These are phyloP conservation scores for Nigrograna mackinnonii DNA, from an alignment of 2,329 filamentous ascomycete species.

Conservation along the genomic window DNA sequence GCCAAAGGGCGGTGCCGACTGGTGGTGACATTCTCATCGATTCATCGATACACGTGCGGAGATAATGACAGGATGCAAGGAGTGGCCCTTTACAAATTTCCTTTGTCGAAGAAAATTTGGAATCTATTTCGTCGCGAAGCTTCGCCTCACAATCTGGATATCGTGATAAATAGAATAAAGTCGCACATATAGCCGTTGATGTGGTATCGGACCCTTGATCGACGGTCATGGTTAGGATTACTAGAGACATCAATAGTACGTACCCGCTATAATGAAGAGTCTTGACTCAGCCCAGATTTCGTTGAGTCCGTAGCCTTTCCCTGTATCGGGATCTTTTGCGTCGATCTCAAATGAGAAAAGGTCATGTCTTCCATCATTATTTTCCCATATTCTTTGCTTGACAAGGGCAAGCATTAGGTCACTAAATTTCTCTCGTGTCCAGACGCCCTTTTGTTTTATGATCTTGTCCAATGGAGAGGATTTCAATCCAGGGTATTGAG, in stretches of 20 bases:
- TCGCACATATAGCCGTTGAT: conserved; percentile 25
- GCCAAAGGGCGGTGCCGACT: conserved; percentile 15
- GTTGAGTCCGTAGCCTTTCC: conserved; percentile 6
- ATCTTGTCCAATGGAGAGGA: conserved; percentile 7
- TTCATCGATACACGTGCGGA: conserved; percentile 23
- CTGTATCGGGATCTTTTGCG: conserved; percentile 43
- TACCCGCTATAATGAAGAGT: conserved; percentile 16
- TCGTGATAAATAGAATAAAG: conserved; percentile 39
- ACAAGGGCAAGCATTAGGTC: conserved; percentile 9
- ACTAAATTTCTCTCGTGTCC: conserved; percentile 7
- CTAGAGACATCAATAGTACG: no score
- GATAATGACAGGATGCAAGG: conserved; percentile 15
- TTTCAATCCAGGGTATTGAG: conserved; percentile 13
- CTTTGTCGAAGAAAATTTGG: conserved; percentile 11
- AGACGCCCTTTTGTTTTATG: conserved; percentile 8
- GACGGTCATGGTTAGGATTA: no score
- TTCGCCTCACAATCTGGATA: conserved; percentile 21
- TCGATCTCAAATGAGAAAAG: conserved; percentile 43
- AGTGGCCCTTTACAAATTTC: conserved; percentile 17
- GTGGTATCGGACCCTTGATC: conserved; percentile 37
- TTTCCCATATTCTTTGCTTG: conserved; percentile 1
- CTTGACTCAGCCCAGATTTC: conserved; percentile 16
- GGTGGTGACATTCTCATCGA: conserved; percentile 21
- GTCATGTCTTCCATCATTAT: conserved; percentile 30
- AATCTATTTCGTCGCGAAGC: conserved; percentile 10